These are phyloP conservation scores for Coemansia reversa DNA, from an alignment of 192 early-diverging fungal genomes.

Conservation along the genomic window DNA sequence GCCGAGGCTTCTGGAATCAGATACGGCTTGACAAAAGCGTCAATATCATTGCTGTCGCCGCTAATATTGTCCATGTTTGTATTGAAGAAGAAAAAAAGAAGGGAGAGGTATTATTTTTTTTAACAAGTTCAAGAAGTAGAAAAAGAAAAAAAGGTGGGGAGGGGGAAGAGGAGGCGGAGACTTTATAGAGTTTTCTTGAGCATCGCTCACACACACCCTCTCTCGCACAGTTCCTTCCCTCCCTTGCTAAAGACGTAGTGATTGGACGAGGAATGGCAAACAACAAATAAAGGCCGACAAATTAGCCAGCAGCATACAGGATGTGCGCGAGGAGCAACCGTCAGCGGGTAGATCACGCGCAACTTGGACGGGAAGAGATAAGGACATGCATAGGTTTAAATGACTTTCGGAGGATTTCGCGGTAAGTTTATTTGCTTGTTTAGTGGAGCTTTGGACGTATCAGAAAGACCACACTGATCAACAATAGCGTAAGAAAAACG, in stretches of 20 bases:
- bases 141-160: background rate
- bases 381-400: background rate
- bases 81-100: conserved; percentile 9
- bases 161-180: background rate
- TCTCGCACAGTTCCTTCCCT: background rate
- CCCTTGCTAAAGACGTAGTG: background rate
- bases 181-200: background rate
- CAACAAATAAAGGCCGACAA: background rate
- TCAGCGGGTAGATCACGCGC: background rate
- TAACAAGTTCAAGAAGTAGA: background rate
- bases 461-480: background rate
- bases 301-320: background rate
- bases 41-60: conserved; percentile 50
- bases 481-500: too few species aligned
- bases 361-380: background rate
- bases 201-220: background rate
- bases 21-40: conserved; percentile 47
- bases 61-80: conserved; percentile 3
- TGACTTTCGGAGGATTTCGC: background rate
- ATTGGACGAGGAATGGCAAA: background rate
- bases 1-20: conserved; percentile 38
- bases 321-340: background rate
- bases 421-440: background rate
- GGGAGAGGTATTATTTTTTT: background rate
- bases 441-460: background rate